Percentiles rank a stretch among this genome's conserved stretches.
Evolutionary conservation across 2,329 filamentous ascomycete genomes (phyloP).

Genomic region (Xylariaceae sp.): DNA sequence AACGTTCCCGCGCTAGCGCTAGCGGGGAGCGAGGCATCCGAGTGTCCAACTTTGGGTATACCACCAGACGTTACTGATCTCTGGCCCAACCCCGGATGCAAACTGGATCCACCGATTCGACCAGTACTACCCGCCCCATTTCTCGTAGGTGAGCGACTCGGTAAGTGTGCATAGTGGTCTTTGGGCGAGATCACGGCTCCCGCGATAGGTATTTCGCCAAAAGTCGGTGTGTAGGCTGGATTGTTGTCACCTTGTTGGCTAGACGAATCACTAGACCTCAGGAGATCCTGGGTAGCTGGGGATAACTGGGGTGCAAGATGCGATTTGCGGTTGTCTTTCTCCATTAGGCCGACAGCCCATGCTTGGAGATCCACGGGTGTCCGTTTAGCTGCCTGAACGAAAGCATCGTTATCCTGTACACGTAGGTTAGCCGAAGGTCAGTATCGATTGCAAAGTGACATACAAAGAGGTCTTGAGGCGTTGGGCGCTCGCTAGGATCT

Average conservation of each 20-base stretch:
- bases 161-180: conserved; percentile 42
- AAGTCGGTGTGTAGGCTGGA: conserved; percentile 59
- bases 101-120: conserved; percentile 41
- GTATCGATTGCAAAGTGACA: conserved; percentile 35
- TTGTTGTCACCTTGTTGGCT: conserved; percentile 45
- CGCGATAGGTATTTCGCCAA: conserved; percentile 66
- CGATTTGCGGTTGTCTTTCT: conserved; percentile 91
- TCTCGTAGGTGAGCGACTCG: conserved; percentile 50
- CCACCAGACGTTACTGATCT: conserved; percentile 51
- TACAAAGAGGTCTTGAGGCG: conserved; percentile 89
- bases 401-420: conserved; percentile 78
- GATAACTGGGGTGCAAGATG: conserved; percentile 79
- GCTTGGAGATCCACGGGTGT: conserved; percentile 90
- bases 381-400: conserved; percentile 92
- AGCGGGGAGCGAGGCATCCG: conserved; percentile 34
- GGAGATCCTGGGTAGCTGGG: conserved; percentile 71
- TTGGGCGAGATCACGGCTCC: conserved; percentile 54
- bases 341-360: conserved; percentile 93
- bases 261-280: conserved; percentile 61
- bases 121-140: conserved; percentile 46
- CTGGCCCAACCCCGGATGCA: conserved; percentile 52
- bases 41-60: conserved; percentile 45
- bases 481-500: conserved; percentile 80
- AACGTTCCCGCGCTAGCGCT: conserved; percentile 51
- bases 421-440: conserved; percentile 27